These are phyloP conservation scores for Eucommia ulmoides DNA, from an alignment of 257 asterid genomes.

Conservation along the genomic window DNA sequence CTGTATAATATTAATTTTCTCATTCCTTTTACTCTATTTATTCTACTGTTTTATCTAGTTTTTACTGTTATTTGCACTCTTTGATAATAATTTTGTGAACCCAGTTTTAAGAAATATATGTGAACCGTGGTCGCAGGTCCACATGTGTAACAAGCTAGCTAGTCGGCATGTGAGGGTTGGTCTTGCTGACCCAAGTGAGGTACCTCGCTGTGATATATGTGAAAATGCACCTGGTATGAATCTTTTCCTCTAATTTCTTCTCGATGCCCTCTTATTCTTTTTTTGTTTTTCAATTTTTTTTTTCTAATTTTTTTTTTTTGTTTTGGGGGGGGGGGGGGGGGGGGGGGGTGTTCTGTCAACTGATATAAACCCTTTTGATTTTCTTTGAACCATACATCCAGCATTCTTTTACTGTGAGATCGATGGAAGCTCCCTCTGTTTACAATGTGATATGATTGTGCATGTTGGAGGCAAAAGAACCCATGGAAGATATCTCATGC, in stretches of 20 bases:
- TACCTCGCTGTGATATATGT: constrained; percentile 32
- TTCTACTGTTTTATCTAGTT: too few relatives aligned
- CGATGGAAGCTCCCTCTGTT: constrained; percentile 31
- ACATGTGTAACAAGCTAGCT: constrained; percentile 30
- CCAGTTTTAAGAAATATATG: too few relatives aligned
- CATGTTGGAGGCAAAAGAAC: constrained; percentile 34
- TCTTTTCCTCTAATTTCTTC: not conserved
- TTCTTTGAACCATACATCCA: constrained; percentile 1
- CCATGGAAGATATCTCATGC: constrained; percentile 23
- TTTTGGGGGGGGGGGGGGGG: too few relatives aligned
- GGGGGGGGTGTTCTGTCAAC: not conserved
- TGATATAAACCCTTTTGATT: not conserved
- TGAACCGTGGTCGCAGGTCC: constrained; percentile 31
- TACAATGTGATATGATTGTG: constrained; percentile 30
- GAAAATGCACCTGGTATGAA: constrained; percentile 30
- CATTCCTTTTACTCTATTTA: too few relatives aligned
- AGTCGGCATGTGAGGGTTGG: constrained; percentile 35
- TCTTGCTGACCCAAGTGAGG: constrained; percentile 24
- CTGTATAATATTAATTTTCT: too few relatives aligned
- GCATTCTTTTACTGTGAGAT: constrained; percentile 39
- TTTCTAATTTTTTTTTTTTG: too few relatives aligned
- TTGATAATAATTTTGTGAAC: too few relatives aligned
- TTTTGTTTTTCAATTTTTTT: not conserved
- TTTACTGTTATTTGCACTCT: too few relatives aligned
- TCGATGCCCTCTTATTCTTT: too few relatives aligned